Evolutionary conservation across 2,329 filamentous ascomycete genomes (phyloP), one percentile per base, ranked within the genome.

Genomic region (Stemphylium lycopersici): DNA sequence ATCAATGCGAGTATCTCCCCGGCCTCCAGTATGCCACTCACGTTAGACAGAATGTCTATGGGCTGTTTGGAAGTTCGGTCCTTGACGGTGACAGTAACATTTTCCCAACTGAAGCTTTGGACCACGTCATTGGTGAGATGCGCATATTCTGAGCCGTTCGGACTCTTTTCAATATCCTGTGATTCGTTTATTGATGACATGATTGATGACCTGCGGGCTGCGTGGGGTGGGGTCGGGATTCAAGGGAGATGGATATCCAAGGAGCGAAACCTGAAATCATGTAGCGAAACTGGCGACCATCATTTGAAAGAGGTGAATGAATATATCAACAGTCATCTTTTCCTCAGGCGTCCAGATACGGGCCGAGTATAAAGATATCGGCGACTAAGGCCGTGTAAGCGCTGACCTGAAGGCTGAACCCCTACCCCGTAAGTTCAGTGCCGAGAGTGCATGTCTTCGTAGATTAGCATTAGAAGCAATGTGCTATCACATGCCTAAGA

Each of bases 1-100:
- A 96, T 93, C 40, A 96, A 76, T 34, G 91, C 91, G 56, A 91
- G 82, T 37, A 93, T 78, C 67, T 92, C 87, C 29, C 89, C 90
- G 29, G 87, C 86, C 70, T 86, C 77, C 39, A 90, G 84, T 45
- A 85, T 75, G 11, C 90, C 90, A 65, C 82, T 81, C 42, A 88
- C 82, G 61, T 84, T 78, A 26, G 83, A 80, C 4, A 93, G 80
- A 54, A 93, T 86, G 15, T 81, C 78, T 61, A 86, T 85, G 1
- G 84, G 80, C 58, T 84, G 68, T 63, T 88, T 87, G 1, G 87
- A 87, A 58, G 84, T 79, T 4, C 84, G 80, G 72, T 93, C 89
- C 65, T 90, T 90, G 60, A 93, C 89, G 0, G 82, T 87, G 41
- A 93, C 90, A 0, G 81, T 86, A 45, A 92, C 78, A 48, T 82